These are phyloP conservation scores for Aureobasidium namibiae DNA, from an alignment of 2,329 filamentous ascomycete species.

Conservation along the genomic window DNA sequence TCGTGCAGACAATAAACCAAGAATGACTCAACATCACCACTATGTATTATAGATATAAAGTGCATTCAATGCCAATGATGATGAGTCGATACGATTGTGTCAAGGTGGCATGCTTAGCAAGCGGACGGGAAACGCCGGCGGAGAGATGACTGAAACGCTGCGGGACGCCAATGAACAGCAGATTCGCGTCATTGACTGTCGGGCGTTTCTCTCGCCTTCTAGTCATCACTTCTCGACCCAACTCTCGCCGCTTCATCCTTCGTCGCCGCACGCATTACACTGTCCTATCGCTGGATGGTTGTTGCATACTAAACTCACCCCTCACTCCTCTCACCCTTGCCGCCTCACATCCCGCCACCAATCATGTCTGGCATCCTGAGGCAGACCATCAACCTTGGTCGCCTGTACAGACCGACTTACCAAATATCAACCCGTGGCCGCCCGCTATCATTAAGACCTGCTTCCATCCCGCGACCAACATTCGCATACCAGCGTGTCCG, in stretches of 20 bases:
- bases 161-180: neutral
- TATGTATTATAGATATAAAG: neutral
- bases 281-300: constrained; percentile 5
- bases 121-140: neutral
- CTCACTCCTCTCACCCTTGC: neutral
- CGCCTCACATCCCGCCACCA: constrained; percentile 5
- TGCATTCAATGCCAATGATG: neutral
- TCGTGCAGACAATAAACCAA: too few species aligned
- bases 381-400: constrained; percentile 26
- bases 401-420: constrained; percentile 26
- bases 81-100: neutral
- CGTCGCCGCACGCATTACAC: neutral
- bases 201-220: constrained; percentile 8
- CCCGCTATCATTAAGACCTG: constrained; percentile 27
- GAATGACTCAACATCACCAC: too few species aligned
- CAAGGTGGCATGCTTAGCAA: neutral
- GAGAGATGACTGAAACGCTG: neutral
- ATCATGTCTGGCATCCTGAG: constrained; percentile 28
- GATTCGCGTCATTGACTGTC: constrained; percentile 9
- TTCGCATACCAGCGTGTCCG: constrained; percentile 36
- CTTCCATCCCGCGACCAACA: constrained; percentile 34
- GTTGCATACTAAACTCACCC: neutral
- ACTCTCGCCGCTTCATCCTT: neutral
- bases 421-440: constrained; percentile 27
- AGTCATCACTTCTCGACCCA: neutral